A percentile compares a stretch with the other conserved stretches of the same genome.
Evolutionary conservation across 768 basidiomycete genomes (phyloP).

Genomic region (Tricholoma hemisulphureum): DNA sequence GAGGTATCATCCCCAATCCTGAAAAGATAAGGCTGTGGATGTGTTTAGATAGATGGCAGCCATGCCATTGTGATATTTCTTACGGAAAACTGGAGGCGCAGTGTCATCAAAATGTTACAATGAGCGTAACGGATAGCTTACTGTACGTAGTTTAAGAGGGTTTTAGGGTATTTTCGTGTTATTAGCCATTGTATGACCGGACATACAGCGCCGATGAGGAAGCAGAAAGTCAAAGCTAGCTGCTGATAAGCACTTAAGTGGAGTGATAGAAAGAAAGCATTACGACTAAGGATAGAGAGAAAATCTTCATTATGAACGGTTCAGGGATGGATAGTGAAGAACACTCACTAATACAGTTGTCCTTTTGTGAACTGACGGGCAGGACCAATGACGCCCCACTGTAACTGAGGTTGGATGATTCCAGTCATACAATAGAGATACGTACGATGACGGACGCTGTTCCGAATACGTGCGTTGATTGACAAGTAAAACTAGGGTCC

Average conservation of each 20-base stretch:
- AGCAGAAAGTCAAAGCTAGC: conserved; percentile 63
- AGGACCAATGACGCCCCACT: conserved; percentile 73
- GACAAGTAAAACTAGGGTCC: conserved; percentile 46
- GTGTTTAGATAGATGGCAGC: background rate
- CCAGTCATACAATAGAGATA: conserved; percentile 1
- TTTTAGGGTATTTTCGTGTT: conserved; percentile 61
- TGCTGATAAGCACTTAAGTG: background rate
- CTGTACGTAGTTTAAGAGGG: conserved; percentile 66
- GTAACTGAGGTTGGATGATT: conserved; percentile 13
- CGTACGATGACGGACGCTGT: conserved; percentile 60
- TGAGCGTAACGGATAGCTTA: conserved; percentile 30
- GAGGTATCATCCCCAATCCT: conserved; percentile 70
- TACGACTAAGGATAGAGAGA: conserved; percentile 17
- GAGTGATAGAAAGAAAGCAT: background rate
- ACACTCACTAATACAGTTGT: conserved; percentile 56
- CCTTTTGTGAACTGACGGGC: conserved; percentile 51
- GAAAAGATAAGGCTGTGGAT: conserved; percentile 59
- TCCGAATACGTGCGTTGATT: conserved; percentile 49
- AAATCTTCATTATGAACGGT: background rate
- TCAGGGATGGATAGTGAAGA: background rate
- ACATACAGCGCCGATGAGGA: conserved; percentile 66
- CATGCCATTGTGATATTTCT: conserved; percentile 15
- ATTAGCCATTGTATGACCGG: conserved; percentile 64
- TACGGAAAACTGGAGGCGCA: conserved; percentile 43
- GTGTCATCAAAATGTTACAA: background rate